Conservation (phyloP, 805 yeast genomes). For the Nakazawaea ambrosiae region DNA sequence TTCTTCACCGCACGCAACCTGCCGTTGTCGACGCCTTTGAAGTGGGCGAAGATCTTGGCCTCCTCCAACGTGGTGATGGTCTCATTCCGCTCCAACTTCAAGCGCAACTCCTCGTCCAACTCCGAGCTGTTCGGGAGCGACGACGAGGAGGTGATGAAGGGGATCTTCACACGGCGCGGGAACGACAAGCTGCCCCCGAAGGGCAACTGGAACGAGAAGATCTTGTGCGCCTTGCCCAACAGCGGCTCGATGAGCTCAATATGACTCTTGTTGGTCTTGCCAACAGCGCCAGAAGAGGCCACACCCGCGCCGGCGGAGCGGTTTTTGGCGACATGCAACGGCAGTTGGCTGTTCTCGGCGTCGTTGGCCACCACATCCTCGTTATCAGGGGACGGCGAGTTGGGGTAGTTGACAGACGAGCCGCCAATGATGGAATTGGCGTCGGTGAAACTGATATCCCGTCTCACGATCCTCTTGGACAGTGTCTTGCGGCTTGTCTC, state of each 20-base stretch:
- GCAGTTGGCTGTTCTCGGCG: conserved; percentile 12
- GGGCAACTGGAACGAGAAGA: conserved; percentile 54
- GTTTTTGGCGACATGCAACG: too few relatives aligned
- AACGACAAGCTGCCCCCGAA: conserved; percentile 39
- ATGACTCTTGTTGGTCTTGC: background rate
- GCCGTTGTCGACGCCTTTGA: conserved; percentile 57
- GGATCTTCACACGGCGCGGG: conserved; percentile 13
- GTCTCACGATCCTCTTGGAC: background rate
- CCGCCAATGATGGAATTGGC: conserved; percentile 50
- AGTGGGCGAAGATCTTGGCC: conserved; percentile 43
- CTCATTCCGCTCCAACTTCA: conserved; percentile 44
- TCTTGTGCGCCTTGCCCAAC: conserved; percentile 23
- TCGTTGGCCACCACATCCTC: conserved; percentile 7
- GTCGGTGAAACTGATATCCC: conserved; percentile 13
- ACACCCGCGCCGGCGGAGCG: too few relatives aligned
- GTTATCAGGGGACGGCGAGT: background rate
- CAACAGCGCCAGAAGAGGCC: too few relatives aligned
- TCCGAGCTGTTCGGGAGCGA: conserved; percentile 19
- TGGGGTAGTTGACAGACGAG: conserved; percentile 20
- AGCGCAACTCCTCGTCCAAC: conserved; percentile 24
- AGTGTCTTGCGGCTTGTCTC: background rate
- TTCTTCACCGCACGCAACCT: conserved; percentile 64
- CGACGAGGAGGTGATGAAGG: conserved; percentile 10
- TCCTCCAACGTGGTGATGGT: conserved; percentile 60
- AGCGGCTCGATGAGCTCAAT: background rate